Evolutionary conservation across 768 basidiomycete species (phyloP).

Genomic region (Strobilomyces dryophilus): DNA sequence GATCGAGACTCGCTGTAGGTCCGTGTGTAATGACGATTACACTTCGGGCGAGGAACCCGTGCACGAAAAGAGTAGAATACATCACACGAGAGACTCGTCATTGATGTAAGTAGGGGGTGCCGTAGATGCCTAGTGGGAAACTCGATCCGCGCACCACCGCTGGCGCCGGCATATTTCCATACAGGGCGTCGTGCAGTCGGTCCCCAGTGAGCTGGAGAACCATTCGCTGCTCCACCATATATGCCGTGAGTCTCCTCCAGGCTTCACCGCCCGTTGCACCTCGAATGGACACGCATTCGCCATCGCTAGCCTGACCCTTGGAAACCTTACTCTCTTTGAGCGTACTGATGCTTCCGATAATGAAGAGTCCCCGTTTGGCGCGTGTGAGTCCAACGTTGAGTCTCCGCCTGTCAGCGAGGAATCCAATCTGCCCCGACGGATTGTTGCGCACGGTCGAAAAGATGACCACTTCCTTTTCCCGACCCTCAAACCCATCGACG

Average conservation of each 20-base stretch:
- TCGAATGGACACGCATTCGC: constrained; percentile 8
- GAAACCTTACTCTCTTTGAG: constrained; percentile 45
- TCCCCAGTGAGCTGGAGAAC: constrained; percentile 48
- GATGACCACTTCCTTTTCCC: constrained; percentile 89
- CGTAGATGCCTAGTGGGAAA: constrained; percentile 5
- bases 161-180: constrained; percentile 20
- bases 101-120: constrained; percentile 7
- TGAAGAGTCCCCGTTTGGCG: constrained; percentile 80
- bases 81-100: constrained; percentile 1
- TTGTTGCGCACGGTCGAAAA: constrained; percentile 92
- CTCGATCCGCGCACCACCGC: constrained; percentile 2
- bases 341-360: constrained; percentile 71
- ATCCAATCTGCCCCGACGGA: constrained; percentile 71
- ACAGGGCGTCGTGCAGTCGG: constrained; percentile 35
- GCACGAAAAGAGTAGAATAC: constrained; percentile 1
- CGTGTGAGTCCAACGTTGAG: constrained; percentile 90
- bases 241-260: constrained; percentile 62
- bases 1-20: background rate
- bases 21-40: constrained; percentile 1
- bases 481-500: constrained; percentile 92
- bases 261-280: constrained; percentile 45
- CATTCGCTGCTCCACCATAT: constrained; percentile 46
- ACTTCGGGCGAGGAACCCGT: background rate
- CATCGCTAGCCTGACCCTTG: constrained; percentile 17
- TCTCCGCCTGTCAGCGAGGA: constrained; percentile 79